A percentile compares a stretch with the other conserved stretches of the same genome.
phyloP scores from a whole-genome alignment of 2,329 filamentous ascomycete genomes.

The Juglanconis juglandina region DNA sequence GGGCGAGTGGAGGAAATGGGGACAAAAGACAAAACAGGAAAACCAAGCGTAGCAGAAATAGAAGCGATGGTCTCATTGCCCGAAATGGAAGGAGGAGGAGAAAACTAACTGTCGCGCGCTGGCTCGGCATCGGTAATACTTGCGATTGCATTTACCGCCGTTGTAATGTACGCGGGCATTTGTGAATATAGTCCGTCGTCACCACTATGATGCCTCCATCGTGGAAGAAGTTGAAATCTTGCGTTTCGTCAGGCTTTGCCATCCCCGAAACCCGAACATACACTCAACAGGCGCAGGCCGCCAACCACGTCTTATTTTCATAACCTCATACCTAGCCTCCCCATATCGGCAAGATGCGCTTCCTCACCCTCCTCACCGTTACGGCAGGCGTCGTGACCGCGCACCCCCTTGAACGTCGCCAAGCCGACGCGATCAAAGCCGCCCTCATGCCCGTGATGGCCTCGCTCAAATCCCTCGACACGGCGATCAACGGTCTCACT shows the following conservation, averaged over 20 bases:
- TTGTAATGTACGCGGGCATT: background rate
- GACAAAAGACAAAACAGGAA: background rate
- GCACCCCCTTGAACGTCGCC: background rate
- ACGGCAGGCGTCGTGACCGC: background rate
- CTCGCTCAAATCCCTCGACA: constrained; percentile 12
- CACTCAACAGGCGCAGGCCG: constrained; percentile 3
- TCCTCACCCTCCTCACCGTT: background rate
- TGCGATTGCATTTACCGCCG: background rate
- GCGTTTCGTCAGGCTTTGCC: background rate
- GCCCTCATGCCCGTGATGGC: constrained; percentile 10
- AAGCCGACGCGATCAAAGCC: constrained; percentile 2
- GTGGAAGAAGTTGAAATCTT: background rate
- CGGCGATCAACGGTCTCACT: constrained; percentile 8
- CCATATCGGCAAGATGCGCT: background rate
- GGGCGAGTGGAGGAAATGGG: background rate
- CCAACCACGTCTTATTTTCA: background rate
- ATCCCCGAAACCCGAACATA: background rate
- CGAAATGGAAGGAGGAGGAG: constrained; percentile 9
- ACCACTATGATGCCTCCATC: background rate
- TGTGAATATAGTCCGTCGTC: background rate
- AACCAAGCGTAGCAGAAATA: background rate
- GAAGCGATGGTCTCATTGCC: background rate
- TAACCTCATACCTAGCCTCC: background rate
- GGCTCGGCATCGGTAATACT: background rate
- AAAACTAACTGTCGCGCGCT: background rate